These are phyloP conservation scores for Amphibolis antarctica DNA, from an alignment of 106 monocot genomes.

Conservation along the genomic window DNA sequence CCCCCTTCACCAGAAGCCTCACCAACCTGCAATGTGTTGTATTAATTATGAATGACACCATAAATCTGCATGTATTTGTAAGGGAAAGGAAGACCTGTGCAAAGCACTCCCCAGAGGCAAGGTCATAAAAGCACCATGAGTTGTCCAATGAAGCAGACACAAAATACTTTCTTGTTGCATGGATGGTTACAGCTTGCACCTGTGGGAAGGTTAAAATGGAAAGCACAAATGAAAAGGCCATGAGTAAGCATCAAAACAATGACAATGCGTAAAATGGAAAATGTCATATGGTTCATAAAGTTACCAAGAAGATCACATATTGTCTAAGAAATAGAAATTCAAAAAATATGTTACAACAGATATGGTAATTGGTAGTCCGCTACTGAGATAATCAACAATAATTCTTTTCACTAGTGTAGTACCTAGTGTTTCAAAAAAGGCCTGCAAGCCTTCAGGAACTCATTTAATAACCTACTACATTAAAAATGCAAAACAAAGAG, in stretches of 20 bases:
- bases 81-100: constrained; percentile 54
- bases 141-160: constrained; percentile 87
- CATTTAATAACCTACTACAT: no score
- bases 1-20: constrained; percentile 62
- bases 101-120: constrained; percentile 64
- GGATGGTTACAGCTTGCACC: constrained; percentile 92
- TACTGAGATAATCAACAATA: no score
- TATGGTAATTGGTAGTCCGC: no score
- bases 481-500: no score
- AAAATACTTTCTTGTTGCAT: constrained; percentile 83
- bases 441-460: no score
- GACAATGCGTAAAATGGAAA: neutral
- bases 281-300: neutral
- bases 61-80: neutral
- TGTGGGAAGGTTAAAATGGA: constrained; percentile 6
- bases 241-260: neutral
- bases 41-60: neutral
- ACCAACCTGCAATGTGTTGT: constrained; percentile 52
- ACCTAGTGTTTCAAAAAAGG: no score
- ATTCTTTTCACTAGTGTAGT: no score
- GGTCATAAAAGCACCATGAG: constrained; percentile 96
- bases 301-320: no score
- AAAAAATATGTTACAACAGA: no score
- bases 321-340: no score
- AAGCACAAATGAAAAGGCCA: neutral